Percentiles rank a stretch among this genome's conserved stretches.
phyloP scores from a whole-genome alignment of 169 alveolate species.

The Plasmodium coatneyi region DNA sequence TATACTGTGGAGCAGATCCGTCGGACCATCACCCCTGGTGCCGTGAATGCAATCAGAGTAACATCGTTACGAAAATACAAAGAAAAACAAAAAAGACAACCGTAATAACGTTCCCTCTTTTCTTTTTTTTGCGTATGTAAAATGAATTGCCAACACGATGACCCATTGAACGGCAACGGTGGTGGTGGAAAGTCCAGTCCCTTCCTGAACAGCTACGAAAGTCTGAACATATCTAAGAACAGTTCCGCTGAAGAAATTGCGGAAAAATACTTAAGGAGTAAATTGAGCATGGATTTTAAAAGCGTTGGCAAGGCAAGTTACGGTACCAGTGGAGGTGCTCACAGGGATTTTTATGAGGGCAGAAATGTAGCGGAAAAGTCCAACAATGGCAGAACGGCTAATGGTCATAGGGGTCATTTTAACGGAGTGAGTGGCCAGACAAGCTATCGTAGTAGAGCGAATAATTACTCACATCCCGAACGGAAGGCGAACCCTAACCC shows the following conservation, averaged over 20 bases:
- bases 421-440: slow-evolving; percentile 3
- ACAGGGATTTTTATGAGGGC: neutral
- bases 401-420: neutral
- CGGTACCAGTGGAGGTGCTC: neutral
- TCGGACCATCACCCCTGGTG: neutral
- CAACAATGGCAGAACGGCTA: neutral
- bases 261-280: slow-evolving; percentile 64
- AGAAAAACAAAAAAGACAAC: neutral
- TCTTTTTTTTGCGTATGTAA: neutral
- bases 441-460: slow-evolving; percentile 6
- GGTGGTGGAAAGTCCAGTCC: neutral
- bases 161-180: neutral
- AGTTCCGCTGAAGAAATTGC: slow-evolving; percentile 75
- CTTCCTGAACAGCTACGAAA: slow-evolving; percentile 41
- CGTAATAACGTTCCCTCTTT: neutral
- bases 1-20: neutral
- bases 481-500: neutral
- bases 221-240: slow-evolving; percentile 27
- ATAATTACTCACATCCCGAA: slow-evolving; percentile 13
- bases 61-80: neutral
- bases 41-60: neutral
- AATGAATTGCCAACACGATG: slow-evolving; percentile 24
- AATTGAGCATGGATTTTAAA: slow-evolving; percentile 45
- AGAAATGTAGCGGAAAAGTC: neutral
- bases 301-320: slow-evolving; percentile 17